Evolutionary conservation across 192 early-diverging fungal genomes (phyloP).

Genomic region (Coemansia sp.): DNA sequence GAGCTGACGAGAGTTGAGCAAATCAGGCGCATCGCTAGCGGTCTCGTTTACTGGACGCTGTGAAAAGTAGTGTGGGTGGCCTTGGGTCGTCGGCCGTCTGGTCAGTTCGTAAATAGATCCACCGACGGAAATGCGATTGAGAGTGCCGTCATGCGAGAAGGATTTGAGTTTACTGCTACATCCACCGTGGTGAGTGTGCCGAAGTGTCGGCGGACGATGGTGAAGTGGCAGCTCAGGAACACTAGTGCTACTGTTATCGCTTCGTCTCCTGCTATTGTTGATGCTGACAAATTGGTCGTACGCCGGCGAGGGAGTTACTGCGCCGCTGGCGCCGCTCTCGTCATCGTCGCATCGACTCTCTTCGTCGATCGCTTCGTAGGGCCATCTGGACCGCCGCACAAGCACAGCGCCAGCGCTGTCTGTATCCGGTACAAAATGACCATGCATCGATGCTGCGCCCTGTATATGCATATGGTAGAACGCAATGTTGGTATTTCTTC

Average conservation of each 20-base stretch:
- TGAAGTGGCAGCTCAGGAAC: not conserved
- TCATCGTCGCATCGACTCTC: conserved; percentile 12
- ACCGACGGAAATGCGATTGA: not conserved
- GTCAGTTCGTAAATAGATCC: not conserved
- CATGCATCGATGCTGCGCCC: not conserved
- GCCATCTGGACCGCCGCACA: conserved; percentile 12
- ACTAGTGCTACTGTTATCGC: conserved; percentile 13
- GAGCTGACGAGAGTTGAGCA: conserved; percentile 53
- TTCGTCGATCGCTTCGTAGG: conserved; percentile 10
- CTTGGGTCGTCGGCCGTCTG: conserved; percentile 21
- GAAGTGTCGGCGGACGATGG: not conserved
- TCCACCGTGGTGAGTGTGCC: conserved; percentile 1
- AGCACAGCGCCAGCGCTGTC: conserved; percentile 22
- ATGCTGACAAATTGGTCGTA: conserved; percentile 9
- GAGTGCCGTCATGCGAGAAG: conserved; percentile 42
- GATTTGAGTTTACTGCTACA: conserved; percentile 27
- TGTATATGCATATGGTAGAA: not conserved
- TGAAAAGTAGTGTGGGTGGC: not conserved
- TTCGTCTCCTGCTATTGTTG: conserved; percentile 4
- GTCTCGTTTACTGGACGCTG: not conserved
- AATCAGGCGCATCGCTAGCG: conserved; percentile 31
- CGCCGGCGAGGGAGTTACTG: not conserved
- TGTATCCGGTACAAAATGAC: not conserved
- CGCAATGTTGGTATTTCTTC: conserved; percentile 3
- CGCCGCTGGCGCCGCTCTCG: conserved; percentile 10